phyloP scores from a whole-genome alignment of 352 stramenopile genomes.

The Plasmopara muralis region DNA sequence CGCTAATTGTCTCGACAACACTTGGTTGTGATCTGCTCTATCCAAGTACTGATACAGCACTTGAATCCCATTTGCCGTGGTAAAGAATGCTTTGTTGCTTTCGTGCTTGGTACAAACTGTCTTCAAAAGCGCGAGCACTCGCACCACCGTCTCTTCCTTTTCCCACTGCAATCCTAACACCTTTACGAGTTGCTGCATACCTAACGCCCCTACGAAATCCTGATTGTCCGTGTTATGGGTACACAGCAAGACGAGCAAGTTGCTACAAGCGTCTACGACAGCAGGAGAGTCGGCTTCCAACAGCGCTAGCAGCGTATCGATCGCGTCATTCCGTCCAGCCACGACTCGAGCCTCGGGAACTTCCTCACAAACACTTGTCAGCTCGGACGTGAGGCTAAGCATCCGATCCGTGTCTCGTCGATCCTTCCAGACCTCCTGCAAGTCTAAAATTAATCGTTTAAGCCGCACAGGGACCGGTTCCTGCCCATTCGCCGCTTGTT shows the following conservation, averaged over 20 bases:
- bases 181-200: too few species aligned
- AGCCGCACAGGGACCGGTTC: slow-evolving; percentile 24
- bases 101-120: slow-evolving; percentile 54
- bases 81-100: slow-evolving; percentile 58
- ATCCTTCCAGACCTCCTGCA: slow-evolving; percentile 13
- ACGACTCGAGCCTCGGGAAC: slow-evolving; percentile 53
- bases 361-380: slow-evolving; percentile 35
- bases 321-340: slow-evolving; percentile 47
- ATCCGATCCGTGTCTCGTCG: slow-evolving; percentile 8
- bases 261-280: slow-evolving; percentile 12
- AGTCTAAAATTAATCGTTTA: slow-evolving; percentile 26
- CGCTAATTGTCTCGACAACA: slow-evolving; percentile 46
- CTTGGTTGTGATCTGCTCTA: slow-evolving; percentile 22
- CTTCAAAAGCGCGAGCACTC: slow-evolving; percentile 33
- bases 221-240: slow-evolving; percentile 52
- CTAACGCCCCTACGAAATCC: slow-evolving; percentile 38
- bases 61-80: slow-evolving; percentile 39
- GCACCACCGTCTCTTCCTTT: slow-evolving; percentile 11
- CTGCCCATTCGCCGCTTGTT: slow-evolving; percentile 2
- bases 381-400: slow-evolving; percentile 18
- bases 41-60: slow-evolving; percentile 30
- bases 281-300: slow-evolving; percentile 16
- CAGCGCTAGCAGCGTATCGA: slow-evolving; percentile 38
- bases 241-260: slow-evolving; percentile 33
- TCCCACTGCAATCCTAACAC: slow-evolving; percentile 28